Conservation (phyloP, 2,329 filamentous ascomycete species). For the Xylaria digitata region DNA sequence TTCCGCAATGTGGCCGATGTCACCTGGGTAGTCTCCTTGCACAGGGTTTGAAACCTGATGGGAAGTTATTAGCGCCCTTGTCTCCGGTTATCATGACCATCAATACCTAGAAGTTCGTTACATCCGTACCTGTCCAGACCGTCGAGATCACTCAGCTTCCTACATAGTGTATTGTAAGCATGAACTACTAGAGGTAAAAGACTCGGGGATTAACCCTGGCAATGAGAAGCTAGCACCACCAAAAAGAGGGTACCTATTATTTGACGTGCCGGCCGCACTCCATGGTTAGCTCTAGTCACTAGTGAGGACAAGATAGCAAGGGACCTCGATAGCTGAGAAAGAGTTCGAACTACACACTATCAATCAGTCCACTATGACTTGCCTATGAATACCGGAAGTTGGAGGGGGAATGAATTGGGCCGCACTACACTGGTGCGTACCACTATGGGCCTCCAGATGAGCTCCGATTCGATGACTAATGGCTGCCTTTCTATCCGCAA, state of each 20-base stretch:
- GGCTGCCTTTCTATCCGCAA: slow-evolving; percentile 1
- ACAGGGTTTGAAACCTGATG: neutral
- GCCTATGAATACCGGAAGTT: neutral
- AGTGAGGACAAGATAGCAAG: neutral
- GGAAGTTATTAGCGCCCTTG: too few relatives aligned
- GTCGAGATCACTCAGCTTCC: neutral
- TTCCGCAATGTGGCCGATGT: neutral
- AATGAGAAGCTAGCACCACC: neutral
- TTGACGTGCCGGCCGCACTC: neutral
- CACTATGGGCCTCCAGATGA: neutral
- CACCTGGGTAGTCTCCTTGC: neutral
- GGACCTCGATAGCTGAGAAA: neutral
- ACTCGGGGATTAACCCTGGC: neutral
- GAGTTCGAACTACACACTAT: neutral
- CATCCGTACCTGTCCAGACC: neutral
- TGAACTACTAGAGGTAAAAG: neutral
- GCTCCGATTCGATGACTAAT: slow-evolving; percentile 5
- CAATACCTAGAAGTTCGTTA: neutral
- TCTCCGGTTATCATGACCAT: neutral
- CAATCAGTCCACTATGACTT: neutral
- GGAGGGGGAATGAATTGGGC: neutral
- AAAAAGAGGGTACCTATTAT: neutral
- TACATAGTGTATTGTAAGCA: too few relatives aligned
- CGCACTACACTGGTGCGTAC: neutral
- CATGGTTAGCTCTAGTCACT: neutral